Percentiles rank a stretch among this genome's conserved stretches.
These are phyloP conservation scores for Tephrocybe sp. DNA, from an alignment of 768 basidiomycete genomes.

Conservation along the genomic window DNA sequence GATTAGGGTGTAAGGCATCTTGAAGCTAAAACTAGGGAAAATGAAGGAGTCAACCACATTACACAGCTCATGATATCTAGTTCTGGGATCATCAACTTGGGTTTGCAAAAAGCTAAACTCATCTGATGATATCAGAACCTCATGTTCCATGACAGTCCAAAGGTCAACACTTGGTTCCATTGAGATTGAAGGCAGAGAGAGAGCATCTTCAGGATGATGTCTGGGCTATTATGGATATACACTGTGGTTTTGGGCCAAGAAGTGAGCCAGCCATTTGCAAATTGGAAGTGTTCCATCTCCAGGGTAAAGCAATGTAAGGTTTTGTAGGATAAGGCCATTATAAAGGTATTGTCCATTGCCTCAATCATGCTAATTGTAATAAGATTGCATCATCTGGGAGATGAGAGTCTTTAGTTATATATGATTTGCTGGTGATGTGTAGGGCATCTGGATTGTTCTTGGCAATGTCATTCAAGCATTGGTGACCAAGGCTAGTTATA, in stretches of 20 bases:
- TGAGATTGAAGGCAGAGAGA: conserved; percentile 4
- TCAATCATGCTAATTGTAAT: conserved; percentile 19
- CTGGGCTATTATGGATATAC: conserved; percentile 6
- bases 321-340: conserved; percentile 11
- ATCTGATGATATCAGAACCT: conserved; percentile 6
- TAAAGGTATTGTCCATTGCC: conserved; percentile 23
- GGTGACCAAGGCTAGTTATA: conserved; percentile 20
- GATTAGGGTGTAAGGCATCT: conserved; percentile 19
- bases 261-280: conserved; percentile 16
- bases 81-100: conserved; percentile 18
- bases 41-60: conserved; percentile 21
- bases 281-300: conserved; percentile 18
- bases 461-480: conserved; percentile 14
- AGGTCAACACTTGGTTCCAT: conserved; percentile 8
- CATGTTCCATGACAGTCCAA: conserved; percentile 4
- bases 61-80: conserved; percentile 10
- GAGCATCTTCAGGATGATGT: neutral
- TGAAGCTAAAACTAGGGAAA: conserved; percentile 17
- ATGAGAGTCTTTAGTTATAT: conserved; percentile 13
- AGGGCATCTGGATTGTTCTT: conserved; percentile 6
- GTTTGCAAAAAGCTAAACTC: conserved; percentile 22
- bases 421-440: neutral
- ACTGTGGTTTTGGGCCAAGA: conserved; percentile 18
- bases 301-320: conserved; percentile 6
- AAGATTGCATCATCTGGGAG: neutral